Evolutionary conservation across 2,329 filamentous ascomycete species (phyloP).

Genomic region (Teratosphaeria epicoccoides): DNA sequence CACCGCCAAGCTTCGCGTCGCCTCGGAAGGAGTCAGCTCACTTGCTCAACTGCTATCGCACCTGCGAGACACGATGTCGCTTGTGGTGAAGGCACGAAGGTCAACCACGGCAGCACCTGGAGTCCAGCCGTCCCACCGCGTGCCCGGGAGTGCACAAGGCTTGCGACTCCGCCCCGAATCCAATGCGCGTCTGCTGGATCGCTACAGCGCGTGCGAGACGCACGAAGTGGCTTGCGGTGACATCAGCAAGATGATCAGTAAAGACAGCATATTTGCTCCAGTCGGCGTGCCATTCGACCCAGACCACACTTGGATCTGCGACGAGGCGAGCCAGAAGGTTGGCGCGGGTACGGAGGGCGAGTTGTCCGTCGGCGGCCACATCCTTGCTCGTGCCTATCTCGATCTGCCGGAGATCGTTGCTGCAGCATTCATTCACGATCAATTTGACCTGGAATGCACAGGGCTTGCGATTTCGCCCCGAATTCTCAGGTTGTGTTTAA

Average conservation of each 20-base stretch:
- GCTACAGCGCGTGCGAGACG: constrained; percentile 74
- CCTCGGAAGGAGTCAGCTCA: too few species aligned
- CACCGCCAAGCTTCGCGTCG: too few species aligned
- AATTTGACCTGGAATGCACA: constrained; percentile 63
- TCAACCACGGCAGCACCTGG: too few species aligned
- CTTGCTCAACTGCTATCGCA: too few species aligned
- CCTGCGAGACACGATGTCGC: too few species aligned
- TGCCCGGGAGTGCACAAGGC: too few species aligned
- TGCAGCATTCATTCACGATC: constrained; percentile 57
- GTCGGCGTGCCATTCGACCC: constrained; percentile 61
- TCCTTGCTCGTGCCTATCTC: constrained; percentile 66
- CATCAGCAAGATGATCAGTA: constrained; percentile 52
- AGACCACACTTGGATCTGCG: constrained; percentile 60
- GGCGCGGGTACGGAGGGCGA: constrained; percentile 56
- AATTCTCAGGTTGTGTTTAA: constrained; percentile 53
- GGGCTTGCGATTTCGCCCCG: constrained; percentile 65
- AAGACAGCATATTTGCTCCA: constrained; percentile 56
- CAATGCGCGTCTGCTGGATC: constrained; percentile 60
- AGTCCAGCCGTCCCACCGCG: too few species aligned
- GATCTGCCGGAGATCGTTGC: constrained; percentile 70
- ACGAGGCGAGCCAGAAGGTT: constrained; percentile 56
- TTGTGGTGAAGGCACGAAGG: too few species aligned
- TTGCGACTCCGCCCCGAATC: too few species aligned
- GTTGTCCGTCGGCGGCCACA: constrained; percentile 62
- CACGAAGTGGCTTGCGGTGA: constrained; percentile 72